These are phyloP conservation scores for Pichia cactophila DNA, from an alignment of 1,139 yeast species.

Conservation along the genomic window DNA sequence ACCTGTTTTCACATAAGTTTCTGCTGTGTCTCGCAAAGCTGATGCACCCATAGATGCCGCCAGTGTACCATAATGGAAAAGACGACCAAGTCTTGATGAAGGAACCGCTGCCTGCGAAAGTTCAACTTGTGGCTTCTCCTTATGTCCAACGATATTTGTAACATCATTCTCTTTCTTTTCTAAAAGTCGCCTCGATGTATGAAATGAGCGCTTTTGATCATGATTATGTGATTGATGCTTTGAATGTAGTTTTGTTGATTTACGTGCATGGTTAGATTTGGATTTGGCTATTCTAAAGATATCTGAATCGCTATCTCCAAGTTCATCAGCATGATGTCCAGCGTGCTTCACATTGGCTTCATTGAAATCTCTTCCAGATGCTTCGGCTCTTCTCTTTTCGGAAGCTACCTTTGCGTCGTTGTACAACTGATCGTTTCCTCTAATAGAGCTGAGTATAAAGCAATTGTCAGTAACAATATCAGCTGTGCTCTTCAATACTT, in stretches of 20 bases:
- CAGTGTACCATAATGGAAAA: conserved; percentile 85
- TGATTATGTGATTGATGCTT: not conserved
- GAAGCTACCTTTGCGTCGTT: conserved; percentile 27
- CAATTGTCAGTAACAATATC: conserved; percentile 26
- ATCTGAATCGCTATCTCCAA: conserved; percentile 23
- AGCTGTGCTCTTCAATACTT: conserved; percentile 18
- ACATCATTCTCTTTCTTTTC: conserved; percentile 1
- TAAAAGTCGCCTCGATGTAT: conserved; percentile 5
- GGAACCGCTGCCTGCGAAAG: conserved; percentile 74
- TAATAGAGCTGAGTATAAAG: conserved; percentile 17
- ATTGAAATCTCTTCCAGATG: conserved; percentile 15
- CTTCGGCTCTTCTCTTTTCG: conserved; percentile 22
- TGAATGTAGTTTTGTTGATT: not conserved
- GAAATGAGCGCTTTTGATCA: conserved; percentile 15
- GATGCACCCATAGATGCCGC: conserved; percentile 92
- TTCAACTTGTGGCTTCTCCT: conserved; percentile 36
- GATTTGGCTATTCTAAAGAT: conserved; percentile 26
- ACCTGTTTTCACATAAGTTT: conserved; percentile 51
- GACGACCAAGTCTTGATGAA: conserved; percentile 71
- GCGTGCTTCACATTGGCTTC: conserved; percentile 10
- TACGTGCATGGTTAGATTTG: conserved; percentile 21
- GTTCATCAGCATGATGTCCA: conserved; percentile 12
- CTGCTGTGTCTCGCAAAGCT: conserved; percentile 71
- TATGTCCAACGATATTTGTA: conserved; percentile 29
- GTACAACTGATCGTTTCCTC: conserved; percentile 31